Evolutionary conservation across 2,329 filamentous ascomycete genomes (phyloP).

Genomic region (Teratosphaeriaceae sp.): DNA sequence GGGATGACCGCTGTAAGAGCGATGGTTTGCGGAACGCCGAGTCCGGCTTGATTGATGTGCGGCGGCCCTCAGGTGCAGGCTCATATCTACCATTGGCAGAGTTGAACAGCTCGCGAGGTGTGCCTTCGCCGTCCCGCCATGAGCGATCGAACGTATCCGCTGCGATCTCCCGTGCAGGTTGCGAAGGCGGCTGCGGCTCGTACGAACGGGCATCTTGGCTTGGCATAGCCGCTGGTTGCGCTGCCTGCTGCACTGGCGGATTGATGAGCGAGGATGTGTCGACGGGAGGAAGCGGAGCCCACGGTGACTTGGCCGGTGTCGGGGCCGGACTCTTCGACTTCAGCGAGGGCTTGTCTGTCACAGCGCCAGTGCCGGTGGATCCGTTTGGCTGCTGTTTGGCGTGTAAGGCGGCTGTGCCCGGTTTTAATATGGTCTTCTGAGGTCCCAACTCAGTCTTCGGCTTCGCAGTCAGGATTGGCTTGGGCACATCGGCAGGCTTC

Average conservation of each 20-base stretch:
- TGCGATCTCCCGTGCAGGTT: conserved; percentile 71
- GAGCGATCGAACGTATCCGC: conserved; percentile 88
- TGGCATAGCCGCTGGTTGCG: conserved; percentile 38
- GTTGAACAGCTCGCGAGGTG: conserved; percentile 77
- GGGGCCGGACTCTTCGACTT: conserved; percentile 66
- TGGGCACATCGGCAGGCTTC: conserved; percentile 21
- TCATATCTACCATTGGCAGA: conserved; percentile 94
- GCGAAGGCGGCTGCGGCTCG: conserved; percentile 48
- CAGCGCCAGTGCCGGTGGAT: conserved; percentile 52
- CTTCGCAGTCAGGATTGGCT: conserved; percentile 27
- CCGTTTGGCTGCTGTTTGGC: conserved; percentile 29
- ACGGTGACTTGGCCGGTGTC: conserved; percentile 78
- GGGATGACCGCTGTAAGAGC: conserved; percentile 66
- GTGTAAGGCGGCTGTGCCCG: conserved; percentile 34
- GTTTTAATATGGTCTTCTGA: conserved; percentile 45
- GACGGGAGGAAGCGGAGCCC: conserved; percentile 79
- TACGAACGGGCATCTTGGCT: conserved; percentile 50
- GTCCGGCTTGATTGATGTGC: conserved; percentile 63
- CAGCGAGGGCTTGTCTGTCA: conserved; percentile 55
- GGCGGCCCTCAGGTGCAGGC: conserved; percentile 69
- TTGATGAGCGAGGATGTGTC: conserved; percentile 73
- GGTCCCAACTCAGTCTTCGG: conserved; percentile 31
- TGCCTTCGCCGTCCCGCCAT: conserved; percentile 64
- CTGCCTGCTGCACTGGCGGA: conserved; percentile 37
- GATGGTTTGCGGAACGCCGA: conserved; percentile 63